Base-by-base conservation (phyloP, 2,329 filamentous ascomycete genomes). In the Fusarium anthophilum region DNA sequence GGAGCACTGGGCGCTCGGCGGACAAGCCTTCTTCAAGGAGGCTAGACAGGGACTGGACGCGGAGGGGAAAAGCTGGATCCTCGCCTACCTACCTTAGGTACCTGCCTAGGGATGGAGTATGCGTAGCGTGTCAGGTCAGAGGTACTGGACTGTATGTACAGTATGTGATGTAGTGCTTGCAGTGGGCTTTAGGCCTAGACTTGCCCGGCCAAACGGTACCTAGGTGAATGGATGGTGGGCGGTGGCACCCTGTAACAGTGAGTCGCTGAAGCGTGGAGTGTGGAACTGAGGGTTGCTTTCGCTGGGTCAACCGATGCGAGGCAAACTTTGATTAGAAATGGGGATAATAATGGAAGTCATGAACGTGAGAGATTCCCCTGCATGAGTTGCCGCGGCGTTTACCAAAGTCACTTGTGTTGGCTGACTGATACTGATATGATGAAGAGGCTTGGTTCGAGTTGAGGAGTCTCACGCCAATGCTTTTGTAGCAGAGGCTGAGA, bases 221-320 rank as follows among this genome's bases (percentile, higher is more conserved):
- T 54, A 45, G 44, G 14, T 44, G 35, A 56, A 61, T 61, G 58
- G 48, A 61, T 56, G 39, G 58, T 39, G 48, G 58, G 53, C 45
- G 47, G 60, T 54, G 67, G 58, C 51, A 68, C 63, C 59, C 63
- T 60, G 57, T 57, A 56, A 67, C 50, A 69, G 72, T 72, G 60
- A 73, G 70, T 73, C 66, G 70, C 65, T 55, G 59, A 44, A 39
- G 53, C 50, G 43, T 58, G 56, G 71, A 63, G 63, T 74, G 76
- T 78, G 76, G 76, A 77, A 77, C 76, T 68, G 63, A 74, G 63
- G 74, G 76, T 67, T 74, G 76, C 67, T 74, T 77, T 74, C 71
- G 66, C 75, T 77, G 75, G 75, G 72, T 77, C 73, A 75, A 77
- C 72, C 72, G 66, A 74, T 76, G 64, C 65, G 65, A 76, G 72